Conservation (phyloP, 441 rosid species). For the Brassica hybrid region DNA sequence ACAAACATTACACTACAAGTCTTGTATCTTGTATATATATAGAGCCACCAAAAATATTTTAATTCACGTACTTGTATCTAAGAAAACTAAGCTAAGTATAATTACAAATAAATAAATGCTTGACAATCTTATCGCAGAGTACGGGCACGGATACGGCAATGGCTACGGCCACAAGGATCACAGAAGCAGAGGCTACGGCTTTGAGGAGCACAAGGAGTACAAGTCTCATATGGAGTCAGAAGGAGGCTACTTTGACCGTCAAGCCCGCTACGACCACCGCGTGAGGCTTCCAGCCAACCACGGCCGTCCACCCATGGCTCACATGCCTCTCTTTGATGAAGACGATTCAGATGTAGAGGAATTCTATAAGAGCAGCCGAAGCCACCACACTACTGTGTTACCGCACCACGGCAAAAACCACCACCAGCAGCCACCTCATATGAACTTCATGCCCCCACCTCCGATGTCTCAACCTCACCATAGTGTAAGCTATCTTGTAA, state of each 20-base stretch:
- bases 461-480: slow-evolving; percentile 26
- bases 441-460: slow-evolving; percentile 30
- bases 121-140: slow-evolving; percentile 18
- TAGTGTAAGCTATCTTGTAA: slow-evolving; percentile 23
- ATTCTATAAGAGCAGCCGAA: background rate
- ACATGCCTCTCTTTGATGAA: slow-evolving; percentile 29
- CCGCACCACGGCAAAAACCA: slow-evolving; percentile 11
- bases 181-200: slow-evolving; percentile 14
- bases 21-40: slow-evolving; percentile 22
- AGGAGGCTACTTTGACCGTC: slow-evolving; percentile 32
- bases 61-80: slow-evolving; percentile 11
- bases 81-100: slow-evolving; percentile 20
- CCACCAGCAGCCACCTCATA: slow-evolving; percentile 33
- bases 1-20: background rate
- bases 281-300: slow-evolving; percentile 37
- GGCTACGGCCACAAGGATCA: slow-evolving; percentile 13
- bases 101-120: slow-evolving; percentile 28
- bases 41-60: background rate
- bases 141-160: slow-evolving; percentile 12
- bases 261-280: slow-evolving; percentile 16
- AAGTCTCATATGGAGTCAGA: slow-evolving; percentile 26
- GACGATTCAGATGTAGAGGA: slow-evolving; percentile 39
- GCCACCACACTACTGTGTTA: slow-evolving; percentile 18
- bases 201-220: slow-evolving; percentile 33
- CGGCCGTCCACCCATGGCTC: slow-evolving; percentile 39